Evolutionary conservation across 2,329 filamentous ascomycete species (phyloP).

Genomic region (Exophiala bonariae): DNA sequence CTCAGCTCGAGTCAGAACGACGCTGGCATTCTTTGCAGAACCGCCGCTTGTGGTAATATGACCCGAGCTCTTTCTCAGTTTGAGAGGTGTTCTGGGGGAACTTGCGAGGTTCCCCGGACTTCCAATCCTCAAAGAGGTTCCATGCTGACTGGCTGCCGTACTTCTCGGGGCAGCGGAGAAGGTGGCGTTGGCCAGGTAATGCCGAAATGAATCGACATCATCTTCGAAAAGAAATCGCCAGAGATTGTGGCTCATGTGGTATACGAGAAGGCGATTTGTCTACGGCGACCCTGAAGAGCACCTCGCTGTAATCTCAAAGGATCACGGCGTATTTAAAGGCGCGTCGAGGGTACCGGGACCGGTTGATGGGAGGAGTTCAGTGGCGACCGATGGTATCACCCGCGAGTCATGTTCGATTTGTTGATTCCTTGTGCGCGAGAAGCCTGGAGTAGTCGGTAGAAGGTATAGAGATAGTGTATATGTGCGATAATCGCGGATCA

Average conservation of each 20-base stretch:
- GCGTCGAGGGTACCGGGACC: conserved; percentile 27
- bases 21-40: conserved; percentile 10
- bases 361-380: not conserved
- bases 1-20: conserved; percentile 60
- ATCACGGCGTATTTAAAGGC: conserved; percentile 93
- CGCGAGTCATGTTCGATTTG: conserved; percentile 12
- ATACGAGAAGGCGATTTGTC: conserved; percentile 32
- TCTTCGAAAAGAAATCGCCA: conserved; percentile 98
- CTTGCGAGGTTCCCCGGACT: conserved; percentile 46
- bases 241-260: conserved; percentile 91
- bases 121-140: conserved; percentile 43
- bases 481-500: not conserved
- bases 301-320: conserved; percentile 86
- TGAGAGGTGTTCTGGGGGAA: conserved; percentile 39
- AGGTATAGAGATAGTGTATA: not conserved
- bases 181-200: conserved; percentile 74
- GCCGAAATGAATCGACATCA: conserved; percentile 93
- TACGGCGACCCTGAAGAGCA: conserved; percentile 61
- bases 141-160: conserved; percentile 33
- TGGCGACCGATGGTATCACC: conserved; percentile 3
- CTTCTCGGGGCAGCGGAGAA: conserved; percentile 32
- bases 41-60: conserved; percentile 10
- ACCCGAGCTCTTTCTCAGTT: conserved; percentile 28
- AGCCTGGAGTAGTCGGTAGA: too few relatives aligned
- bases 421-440: too few relatives aligned